Evolutionary conservation across 2,329 filamentous ascomycete genomes (phyloP), one percentile per base, ranked within the genome.

Genomic region (Fusarium humuli): DNA sequence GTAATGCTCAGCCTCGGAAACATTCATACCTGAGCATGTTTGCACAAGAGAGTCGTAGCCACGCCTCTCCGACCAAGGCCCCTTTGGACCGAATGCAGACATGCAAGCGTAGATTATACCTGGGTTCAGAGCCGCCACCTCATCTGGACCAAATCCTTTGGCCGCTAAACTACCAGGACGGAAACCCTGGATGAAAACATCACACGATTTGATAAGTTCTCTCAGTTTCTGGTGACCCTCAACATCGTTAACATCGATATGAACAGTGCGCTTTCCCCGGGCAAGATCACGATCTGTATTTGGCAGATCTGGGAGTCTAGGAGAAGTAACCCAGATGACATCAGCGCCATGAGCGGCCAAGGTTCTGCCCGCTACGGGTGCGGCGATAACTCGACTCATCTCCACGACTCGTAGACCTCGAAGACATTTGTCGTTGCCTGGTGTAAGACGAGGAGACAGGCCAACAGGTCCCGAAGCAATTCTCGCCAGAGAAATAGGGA

Each of bases 11-110:
- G 52, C 52, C 14, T 55, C 52, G 20, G 52, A 55, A 3, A 55
- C 9, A 6, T 55, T 55, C 41, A 55, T 55, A 7, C 52, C 52
- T 1, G 52, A 55, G 22, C 52, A 55, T 46, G 41, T 55, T 29
- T 55, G 52, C 11, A 55, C 10, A 8, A 55, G 52, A 7, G 52
- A 55, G n/a, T 55, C 52, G 41, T 27, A 55, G 7, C 52, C 52
- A 9, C 52, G 41, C 12, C 52, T 34, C 16, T 16, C 41, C 13
- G 52, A 13, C 52, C 52, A 55, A 27, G 52, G 52, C 4, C 52
- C 52, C 40, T 46, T 46, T 5, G 52, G 41, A 20, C 52, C 52
- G 20, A 55, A 55, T 8, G 52, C 41, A 45, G 52, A 55, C 29
- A 55, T 27, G 10, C 41, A 55, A 6, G 27, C 52, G 14, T 55